Percentiles rank a stretch among this genome's conserved stretches.
Evolutionary conservation across 176 grass and related monocot species (phyloP).

Genomic region (Typha latifolia): DNA sequence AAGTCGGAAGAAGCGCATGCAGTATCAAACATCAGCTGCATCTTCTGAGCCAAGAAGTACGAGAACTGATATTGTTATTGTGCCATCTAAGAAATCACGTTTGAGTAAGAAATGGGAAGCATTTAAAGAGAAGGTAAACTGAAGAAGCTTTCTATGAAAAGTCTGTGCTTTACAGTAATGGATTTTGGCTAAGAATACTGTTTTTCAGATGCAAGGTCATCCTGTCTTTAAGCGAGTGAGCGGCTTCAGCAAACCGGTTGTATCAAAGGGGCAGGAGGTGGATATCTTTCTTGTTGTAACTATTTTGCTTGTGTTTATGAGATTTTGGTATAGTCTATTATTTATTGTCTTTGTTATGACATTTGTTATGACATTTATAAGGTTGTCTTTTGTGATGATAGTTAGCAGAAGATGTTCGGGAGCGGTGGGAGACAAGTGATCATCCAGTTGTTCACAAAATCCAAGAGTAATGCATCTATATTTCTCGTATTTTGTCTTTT

Average conservation of each 20-base stretch:
- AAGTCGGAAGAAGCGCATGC: slow-evolving; percentile 47
- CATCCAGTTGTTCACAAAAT: slow-evolving; percentile 50
- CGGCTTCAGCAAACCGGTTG: slow-evolving; percentile 17
- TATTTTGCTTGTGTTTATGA: neutral
- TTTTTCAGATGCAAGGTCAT: slow-evolving; percentile 26
- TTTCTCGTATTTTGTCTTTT: slow-evolving; percentile 2
- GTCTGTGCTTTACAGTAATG: slow-evolving; percentile 27
- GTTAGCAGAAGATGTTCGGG: slow-evolving; percentile 89
- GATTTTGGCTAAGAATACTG: slow-evolving; percentile 17
- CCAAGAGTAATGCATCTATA: slow-evolving; percentile 44
- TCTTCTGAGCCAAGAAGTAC: slow-evolving; percentile 36
- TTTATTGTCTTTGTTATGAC: neutral
- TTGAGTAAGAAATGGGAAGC: slow-evolving; percentile 89
- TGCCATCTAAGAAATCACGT: slow-evolving; percentile 63
- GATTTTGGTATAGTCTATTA: neutral
- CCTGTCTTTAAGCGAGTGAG: slow-evolving; percentile 18
- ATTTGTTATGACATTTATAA: slow-evolving; percentile 9
- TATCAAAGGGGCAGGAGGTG: slow-evolving; percentile 22
- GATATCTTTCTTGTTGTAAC: neutral
- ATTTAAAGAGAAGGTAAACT: slow-evolving; percentile 78
- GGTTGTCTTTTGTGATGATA: slow-evolving; percentile 29
- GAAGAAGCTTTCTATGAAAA: neutral
- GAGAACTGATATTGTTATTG: slow-evolving; percentile 57
- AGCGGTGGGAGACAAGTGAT: slow-evolving; percentile 96
- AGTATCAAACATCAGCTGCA: slow-evolving; percentile 27